Base-by-base conservation (phyloP, 2,329 filamentous ascomycete species). In the Penicillium sp. region DNA sequence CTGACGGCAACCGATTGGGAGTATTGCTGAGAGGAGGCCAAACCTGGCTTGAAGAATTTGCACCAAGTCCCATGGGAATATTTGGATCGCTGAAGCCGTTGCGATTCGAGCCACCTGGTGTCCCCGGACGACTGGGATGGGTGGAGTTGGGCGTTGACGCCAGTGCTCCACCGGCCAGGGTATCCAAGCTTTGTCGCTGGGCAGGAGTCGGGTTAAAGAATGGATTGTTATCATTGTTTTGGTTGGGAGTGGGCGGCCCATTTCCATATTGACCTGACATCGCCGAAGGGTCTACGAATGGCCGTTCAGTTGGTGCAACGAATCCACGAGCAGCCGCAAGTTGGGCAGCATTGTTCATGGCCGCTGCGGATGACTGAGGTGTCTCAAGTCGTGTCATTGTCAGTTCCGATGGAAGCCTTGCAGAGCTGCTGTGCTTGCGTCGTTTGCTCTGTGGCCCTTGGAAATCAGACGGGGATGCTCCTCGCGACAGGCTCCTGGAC, bases 351-450 rank as follows among this genome's bases (percentile, higher is more conserved):
- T 69, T 65, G 52, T 68, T 62, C 58, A 75, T 66, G 65, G 76
- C 67, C 64, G 81, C 67, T 61, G 72, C 60, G 7, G 70, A 67
- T 18, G 71, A 61, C 48, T 76, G 76, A 52, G 71, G 77, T 2
- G 84, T 86, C 62, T 94, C 89, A 35, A 94, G 78, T 52, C 85
- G 85, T 2, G 91, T 96, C 91, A 96, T 96, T 8, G 87, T 83
- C 63, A 96, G 74, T 16, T 84, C 86, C 18, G 82, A 85, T 0
- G 90, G 89, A 15, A 95, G 77, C 70, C 90, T 90, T 34, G 78
- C 74, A 16, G 84, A 82, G 39, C 81, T 81, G 69, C 87, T 91
- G 6, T 87, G 86, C 72, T 96, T 96, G 59, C 91, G 83, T 75
- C 91, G 91, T 79, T 95, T 96, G 41, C 84, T 82, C 34, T 80